Base-by-base conservation (phyloP, 768 basidiomycete genomes). In the Naganishia randhawae region DNA sequence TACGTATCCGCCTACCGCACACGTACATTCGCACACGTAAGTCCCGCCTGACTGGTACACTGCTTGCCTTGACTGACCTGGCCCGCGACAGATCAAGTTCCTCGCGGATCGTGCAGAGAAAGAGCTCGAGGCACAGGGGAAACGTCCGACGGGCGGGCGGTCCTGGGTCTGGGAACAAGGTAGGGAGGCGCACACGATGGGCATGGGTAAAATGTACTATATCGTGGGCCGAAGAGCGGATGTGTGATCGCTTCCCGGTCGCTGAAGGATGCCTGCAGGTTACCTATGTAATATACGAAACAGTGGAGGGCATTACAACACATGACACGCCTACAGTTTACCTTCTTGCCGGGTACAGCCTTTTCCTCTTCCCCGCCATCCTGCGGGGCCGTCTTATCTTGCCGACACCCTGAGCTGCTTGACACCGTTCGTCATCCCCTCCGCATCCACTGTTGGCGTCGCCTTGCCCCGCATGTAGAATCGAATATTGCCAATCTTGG, bases 401-500 rank as follows among this genome's bases (percentile, higher is more conserved):
- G 19, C 14, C 35, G 37, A 41, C 37, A 41, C 8, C 37, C 14
- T 61, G 2, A 61, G 22, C 27, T 17, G 22, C 22, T 17, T 61
- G 2, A 61, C n/a, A 1, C 57, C 57, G 33, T 61, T 41, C 4
- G 39, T 33, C 14, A 42, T 25, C 22, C 37, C 22, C 10, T 61
- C 57, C 57, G n/a, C 31, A 11, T 2, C 16, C 17, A 22, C 54
- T 2, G 4, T 33, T 6, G 54, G 13, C 33, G 54, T n/a, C 22
- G 57, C 37, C 25, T 61, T 61, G n/a, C 57, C 57, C 4, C 57
- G 37, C 37, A 61, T 41, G 16, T 35, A 98, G 63, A 92, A 82
- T 78, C 88, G 91, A 73, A 95, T 85, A 65, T 86, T 83, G 0
- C 92, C 92, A 1, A 80, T 80, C 73, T 89, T 89, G 2, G 87